Conservation (phyloP, 2,329 filamentous ascomycete species). For the Calonectria hawksworthii region DNA sequence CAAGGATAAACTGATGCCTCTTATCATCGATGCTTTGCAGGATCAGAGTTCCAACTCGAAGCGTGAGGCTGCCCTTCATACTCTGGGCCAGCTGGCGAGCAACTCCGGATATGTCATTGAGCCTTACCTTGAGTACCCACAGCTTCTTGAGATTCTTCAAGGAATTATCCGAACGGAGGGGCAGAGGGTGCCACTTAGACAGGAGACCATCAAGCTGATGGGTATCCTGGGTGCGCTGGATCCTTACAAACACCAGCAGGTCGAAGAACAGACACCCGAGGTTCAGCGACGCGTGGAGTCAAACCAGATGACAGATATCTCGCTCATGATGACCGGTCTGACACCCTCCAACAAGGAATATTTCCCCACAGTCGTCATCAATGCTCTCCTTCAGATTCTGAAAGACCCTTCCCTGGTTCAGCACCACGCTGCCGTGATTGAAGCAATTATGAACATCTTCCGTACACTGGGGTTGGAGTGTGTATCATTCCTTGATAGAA, state of each 20-base stretch:
- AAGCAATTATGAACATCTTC: constrained; percentile 99
- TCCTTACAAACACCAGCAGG: constrained; percentile 93
- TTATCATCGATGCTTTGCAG: constrained; percentile 93
- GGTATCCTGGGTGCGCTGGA: constrained; percentile 95
- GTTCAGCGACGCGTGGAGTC: constrained; percentile 76
- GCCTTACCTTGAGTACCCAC: constrained; percentile 94
- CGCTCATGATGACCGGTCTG: constrained; percentile 96
- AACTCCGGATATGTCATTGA: constrained; percentile 98
- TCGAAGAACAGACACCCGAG: constrained; percentile 90
- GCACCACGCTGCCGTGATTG: constrained; percentile 94
- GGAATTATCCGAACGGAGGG: constrained; percentile 93
- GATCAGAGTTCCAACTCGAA: constrained; percentile 93
- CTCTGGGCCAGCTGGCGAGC: constrained; percentile 91
- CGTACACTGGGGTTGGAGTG: constrained; percentile 96
- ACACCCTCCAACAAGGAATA: constrained; percentile 99
- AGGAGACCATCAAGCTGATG: constrained; percentile 96
- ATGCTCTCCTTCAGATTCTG: constrained; percentile 91
- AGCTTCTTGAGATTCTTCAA: constrained; percentile 92
- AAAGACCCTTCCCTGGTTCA: constrained; percentile 91
- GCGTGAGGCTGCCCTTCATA: constrained; percentile 90
- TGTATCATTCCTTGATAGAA: constrained; percentile 92
- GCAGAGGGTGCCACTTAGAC: constrained; percentile 85
- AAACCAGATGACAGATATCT: constrained; percentile 87
- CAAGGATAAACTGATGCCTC: constrained; percentile 92
- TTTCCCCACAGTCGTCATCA: constrained; percentile 97